phyloP scores from a whole-genome alignment of 2,329 filamentous ascomycete species.

The Colletotrichum higginsianum region DNA sequence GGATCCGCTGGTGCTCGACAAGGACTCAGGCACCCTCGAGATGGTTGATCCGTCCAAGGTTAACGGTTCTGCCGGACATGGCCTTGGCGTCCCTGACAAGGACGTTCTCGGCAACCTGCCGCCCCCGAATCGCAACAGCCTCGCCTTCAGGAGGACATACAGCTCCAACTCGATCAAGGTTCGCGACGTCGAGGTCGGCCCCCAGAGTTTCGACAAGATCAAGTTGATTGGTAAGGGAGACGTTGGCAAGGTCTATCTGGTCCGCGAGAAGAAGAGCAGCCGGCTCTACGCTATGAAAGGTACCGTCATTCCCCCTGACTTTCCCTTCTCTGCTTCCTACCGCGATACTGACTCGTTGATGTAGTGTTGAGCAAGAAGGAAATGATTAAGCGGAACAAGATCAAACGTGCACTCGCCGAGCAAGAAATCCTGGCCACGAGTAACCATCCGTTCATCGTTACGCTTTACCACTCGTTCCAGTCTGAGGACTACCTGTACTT shows the following conservation, averaged over 20 bases:
- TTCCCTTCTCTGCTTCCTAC: constrained; percentile 5
- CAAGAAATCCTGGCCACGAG: constrained; percentile 98
- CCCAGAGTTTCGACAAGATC: constrained; percentile 98
- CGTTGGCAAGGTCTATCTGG: constrained; percentile 97
- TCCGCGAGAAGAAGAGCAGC: constrained; percentile 97
- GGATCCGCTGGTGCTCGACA: constrained; percentile 77
- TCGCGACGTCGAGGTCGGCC: constrained; percentile 94
- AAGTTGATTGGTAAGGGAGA: constrained; percentile 99
- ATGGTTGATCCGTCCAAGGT: constrained; percentile 61
- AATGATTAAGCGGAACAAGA: constrained; percentile 99
- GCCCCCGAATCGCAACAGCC: constrained; percentile 75
- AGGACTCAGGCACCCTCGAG: constrained; percentile 63
- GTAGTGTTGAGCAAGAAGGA: constrained; percentile 98
- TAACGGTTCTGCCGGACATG: constrained; percentile 48
- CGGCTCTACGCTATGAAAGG: constrained; percentile 99
- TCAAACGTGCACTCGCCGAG: constrained; percentile 96
- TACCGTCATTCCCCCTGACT: constrained; percentile 58
- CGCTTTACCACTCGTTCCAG: constrained; percentile 98
- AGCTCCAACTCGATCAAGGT: constrained; percentile 99
- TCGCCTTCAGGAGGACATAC: constrained; percentile 93
- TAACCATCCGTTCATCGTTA: constrained; percentile 99
- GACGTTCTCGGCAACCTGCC: constrained; percentile 74
- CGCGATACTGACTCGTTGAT: constrained; percentile 53
- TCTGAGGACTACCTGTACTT: constrained; percentile 98
- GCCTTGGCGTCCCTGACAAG: constrained; percentile 56